A percentile compares a stretch with the other conserved stretches of the same genome.
Conservation (phyloP, 768 basidiomycete genomes). For the Boletus subcaerulescens region DNA sequence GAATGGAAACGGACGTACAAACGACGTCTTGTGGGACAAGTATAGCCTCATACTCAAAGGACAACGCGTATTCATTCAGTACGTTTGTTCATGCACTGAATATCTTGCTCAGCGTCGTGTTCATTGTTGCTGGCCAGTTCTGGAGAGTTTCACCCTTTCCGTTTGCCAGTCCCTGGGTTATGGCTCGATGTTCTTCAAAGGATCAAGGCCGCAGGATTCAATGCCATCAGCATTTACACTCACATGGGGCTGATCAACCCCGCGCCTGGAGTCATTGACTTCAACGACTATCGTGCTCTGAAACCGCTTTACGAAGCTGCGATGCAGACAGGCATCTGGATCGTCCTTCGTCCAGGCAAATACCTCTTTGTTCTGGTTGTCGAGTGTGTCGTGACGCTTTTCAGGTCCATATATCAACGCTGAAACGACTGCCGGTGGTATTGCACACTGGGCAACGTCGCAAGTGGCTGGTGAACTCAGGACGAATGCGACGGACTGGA, state of each 20-base stretch:
- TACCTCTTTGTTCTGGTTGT: background rate
- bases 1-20: slow-evolving; percentile 34
- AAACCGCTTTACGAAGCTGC: slow-evolving; percentile 74
- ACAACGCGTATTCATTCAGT: slow-evolving; percentile 73
- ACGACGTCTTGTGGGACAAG: slow-evolving; percentile 56
- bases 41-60: slow-evolving; percentile 68
- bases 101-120: background rate
- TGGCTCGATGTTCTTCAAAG: slow-evolving; percentile 86
- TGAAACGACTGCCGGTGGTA: slow-evolving; percentile 76
- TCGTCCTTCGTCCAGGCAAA: slow-evolving; percentile 74
- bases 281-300: slow-evolving; percentile 64
- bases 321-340: slow-evolving; percentile 68
- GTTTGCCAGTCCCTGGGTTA: slow-evolving; percentile 72
- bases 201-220: slow-evolving; percentile 76
- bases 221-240: slow-evolving; percentile 72
- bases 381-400: slow-evolving; percentile 2
- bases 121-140: slow-evolving; percentile 43
- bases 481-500: slow-evolving; percentile 69
- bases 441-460: slow-evolving; percentile 67
- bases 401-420: slow-evolving; percentile 61
- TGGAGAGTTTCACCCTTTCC: slow-evolving; percentile 84
- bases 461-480: slow-evolving; percentile 63
- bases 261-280: slow-evolving; percentile 69
- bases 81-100: slow-evolving; percentile 27
- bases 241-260: slow-evolving; percentile 82